Conservation (phyloP, 441 rosid genomes). For the Erodium texanum region DNA sequence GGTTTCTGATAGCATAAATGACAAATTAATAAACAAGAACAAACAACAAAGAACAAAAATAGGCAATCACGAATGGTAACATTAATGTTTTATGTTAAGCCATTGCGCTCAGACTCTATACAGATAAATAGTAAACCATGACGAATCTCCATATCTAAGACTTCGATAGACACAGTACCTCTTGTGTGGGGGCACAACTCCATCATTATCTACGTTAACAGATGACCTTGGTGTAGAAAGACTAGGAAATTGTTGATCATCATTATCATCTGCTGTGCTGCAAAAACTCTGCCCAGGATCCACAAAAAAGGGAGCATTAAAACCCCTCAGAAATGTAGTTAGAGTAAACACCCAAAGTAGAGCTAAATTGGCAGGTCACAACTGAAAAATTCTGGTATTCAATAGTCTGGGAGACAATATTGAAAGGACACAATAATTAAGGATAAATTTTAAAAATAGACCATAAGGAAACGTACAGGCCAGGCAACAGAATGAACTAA, state of each 20-base stretch:
- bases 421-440: not conserved
- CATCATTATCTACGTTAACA: constrained; percentile 27
- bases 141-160: constrained; percentile 3
- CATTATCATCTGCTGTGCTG: constrained; percentile 29
- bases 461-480: no score
- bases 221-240: constrained; percentile 24
- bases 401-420: not conserved
- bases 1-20: constrained; percentile 30
- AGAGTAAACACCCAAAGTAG: constrained; percentile 3
- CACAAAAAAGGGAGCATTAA: not conserved
- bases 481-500: not conserved
- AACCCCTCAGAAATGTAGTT: constrained; percentile 1
- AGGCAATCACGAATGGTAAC: constrained; percentile 5
- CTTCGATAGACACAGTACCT: constrained; percentile 30
- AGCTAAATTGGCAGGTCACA: not conserved
- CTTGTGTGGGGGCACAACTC: constrained; percentile 28
- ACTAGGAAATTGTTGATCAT: constrained; percentile 24
- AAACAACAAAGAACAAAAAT: constrained; percentile 3
- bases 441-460: no score
- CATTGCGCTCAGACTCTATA: not conserved
- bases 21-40: constrained; percentile 7
- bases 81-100: not conserved
- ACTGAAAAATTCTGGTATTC: not conserved
- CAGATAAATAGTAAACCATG: not conserved
- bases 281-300: constrained; percentile 31